These are phyloP conservation scores for Venturia nashicola DNA, from an alignment of 2,329 filamentous ascomycete genomes.

Conservation along the genomic window DNA sequence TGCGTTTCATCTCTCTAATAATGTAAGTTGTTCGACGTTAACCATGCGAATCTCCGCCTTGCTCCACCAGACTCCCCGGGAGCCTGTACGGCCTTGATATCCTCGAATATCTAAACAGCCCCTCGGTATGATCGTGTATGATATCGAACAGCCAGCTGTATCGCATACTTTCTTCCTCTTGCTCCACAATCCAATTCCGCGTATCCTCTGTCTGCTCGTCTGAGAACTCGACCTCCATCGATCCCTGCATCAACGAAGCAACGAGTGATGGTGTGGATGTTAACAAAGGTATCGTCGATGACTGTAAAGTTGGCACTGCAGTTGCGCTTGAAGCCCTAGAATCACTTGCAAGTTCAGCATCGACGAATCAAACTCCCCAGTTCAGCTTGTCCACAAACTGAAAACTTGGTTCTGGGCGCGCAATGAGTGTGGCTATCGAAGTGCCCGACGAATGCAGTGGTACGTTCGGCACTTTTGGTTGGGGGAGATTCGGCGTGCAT, in stretches of 20 bases:
- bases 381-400: not conserved
- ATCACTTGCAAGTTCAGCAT: not conserved
- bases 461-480: not conserved
- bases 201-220: not conserved
- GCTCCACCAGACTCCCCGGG: not conserved
- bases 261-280: not conserved
- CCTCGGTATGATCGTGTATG: slow-evolving; percentile 6
- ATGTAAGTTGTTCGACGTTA: not conserved
- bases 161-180: not conserved
- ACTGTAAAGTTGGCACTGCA: not conserved
- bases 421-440: not conserved
- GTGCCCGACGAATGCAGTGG: not conserved
- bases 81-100: not conserved
- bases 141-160: slow-evolving; percentile 9
- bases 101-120: slow-evolving; percentile 1
- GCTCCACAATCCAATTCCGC: not conserved
- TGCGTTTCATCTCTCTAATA: not conserved
- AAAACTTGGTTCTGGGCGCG: not conserved
- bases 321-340: not conserved
- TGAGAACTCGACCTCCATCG: not conserved
- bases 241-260: not conserved
- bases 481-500: not conserved
- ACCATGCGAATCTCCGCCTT: not conserved
- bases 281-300: not conserved
- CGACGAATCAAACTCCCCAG: not conserved